phyloP scores from a whole-genome alignment of 2,329 filamentous ascomycete species.

The Trichoderma hamatum region DNA sequence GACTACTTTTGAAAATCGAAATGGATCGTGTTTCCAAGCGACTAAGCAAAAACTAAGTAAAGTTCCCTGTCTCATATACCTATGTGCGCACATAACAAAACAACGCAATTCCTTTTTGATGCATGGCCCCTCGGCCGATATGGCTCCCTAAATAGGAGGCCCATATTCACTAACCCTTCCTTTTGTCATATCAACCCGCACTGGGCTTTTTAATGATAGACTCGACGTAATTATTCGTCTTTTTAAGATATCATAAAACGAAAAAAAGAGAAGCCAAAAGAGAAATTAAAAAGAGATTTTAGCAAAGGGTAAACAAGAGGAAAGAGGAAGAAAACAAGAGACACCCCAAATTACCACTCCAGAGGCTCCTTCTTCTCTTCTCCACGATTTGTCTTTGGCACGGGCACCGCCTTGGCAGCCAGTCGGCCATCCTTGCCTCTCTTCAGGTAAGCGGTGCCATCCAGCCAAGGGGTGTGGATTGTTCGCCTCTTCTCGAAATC shows the following conservation, averaged over 20 bases:
- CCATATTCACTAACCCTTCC: background rate
- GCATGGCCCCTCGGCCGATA: slow-evolving; percentile 25
- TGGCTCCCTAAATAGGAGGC: slow-evolving; percentile 4
- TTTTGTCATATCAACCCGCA: slow-evolving; percentile 13
- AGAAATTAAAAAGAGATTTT: slow-evolving; percentile 1
- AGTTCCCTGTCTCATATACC: background rate
- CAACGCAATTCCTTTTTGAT: slow-evolving; percentile 18
- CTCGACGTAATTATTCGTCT: slow-evolving; percentile 2
- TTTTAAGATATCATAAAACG: slow-evolving; percentile 1
- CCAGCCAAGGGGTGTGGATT: slow-evolving; percentile 83
- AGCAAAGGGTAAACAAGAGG: slow-evolving; percentile 1
- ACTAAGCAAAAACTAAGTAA: background rate
- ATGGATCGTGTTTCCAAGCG: background rate
- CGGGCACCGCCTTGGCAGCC: slow-evolving; percentile 63
- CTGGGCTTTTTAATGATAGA: slow-evolving; percentile 21
- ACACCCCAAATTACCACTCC: slow-evolving; percentile 69
- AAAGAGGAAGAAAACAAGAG: slow-evolving; percentile 31
- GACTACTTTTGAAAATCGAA: background rate
- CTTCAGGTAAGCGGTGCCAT: slow-evolving; percentile 80
- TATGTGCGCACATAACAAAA: slow-evolving; percentile 1
- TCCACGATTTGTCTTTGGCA: slow-evolving; percentile 87
- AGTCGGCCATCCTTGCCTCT: slow-evolving; percentile 58
- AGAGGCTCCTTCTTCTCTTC: slow-evolving; percentile 82
- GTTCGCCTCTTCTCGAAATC: slow-evolving; percentile 80
- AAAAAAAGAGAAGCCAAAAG: background rate